Evolutionary conservation across 2,329 filamentous ascomycete species (phyloP).

Genomic region (Botrytis sinoallii): DNA sequence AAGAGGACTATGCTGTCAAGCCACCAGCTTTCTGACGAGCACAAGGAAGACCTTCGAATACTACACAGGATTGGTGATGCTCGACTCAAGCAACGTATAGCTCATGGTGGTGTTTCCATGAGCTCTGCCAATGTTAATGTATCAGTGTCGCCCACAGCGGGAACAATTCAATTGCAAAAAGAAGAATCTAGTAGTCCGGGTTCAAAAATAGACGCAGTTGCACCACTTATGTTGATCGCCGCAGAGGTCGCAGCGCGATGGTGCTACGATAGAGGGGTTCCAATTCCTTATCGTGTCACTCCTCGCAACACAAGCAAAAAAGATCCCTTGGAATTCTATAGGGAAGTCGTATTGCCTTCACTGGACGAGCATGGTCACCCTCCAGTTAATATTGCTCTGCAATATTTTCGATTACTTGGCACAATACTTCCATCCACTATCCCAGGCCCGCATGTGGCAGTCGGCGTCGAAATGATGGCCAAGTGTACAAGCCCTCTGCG

Average conservation of each 20-base stretch:
- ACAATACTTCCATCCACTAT: slow-evolving; percentile 50
- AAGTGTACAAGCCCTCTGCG: slow-evolving; percentile 66
- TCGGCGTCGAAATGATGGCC: slow-evolving; percentile 59
- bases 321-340: slow-evolving; percentile 31
- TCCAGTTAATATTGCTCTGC: slow-evolving; percentile 18
- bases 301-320: slow-evolving; percentile 28
- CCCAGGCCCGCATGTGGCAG: slow-evolving; percentile 53
- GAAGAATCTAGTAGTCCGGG: not conserved
- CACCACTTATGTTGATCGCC: slow-evolving; percentile 56
- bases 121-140: not conserved
- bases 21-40: slow-evolving; percentile 43
- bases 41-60: slow-evolving; percentile 47
- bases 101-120: slow-evolving; percentile 17
- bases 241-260: slow-evolving; percentile 60
- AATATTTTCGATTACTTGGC: slow-evolving; percentile 45
- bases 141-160: not conserved
- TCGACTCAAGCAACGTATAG: slow-evolving; percentile 20
- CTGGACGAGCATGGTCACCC: slow-evolving; percentile 22
- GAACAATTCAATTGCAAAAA: slow-evolving; percentile 3
- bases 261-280: slow-evolving; percentile 56
- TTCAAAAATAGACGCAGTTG: slow-evolving; percentile 13
- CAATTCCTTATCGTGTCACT: slow-evolving; percentile 53
- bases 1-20: slow-evolving; percentile 44
- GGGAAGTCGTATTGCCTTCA: slow-evolving; percentile 28
- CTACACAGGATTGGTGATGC: slow-evolving; percentile 49